Base-by-base conservation (phyloP, 169 alveolate species). In the Cryptosporidium xiaoi region DNA sequence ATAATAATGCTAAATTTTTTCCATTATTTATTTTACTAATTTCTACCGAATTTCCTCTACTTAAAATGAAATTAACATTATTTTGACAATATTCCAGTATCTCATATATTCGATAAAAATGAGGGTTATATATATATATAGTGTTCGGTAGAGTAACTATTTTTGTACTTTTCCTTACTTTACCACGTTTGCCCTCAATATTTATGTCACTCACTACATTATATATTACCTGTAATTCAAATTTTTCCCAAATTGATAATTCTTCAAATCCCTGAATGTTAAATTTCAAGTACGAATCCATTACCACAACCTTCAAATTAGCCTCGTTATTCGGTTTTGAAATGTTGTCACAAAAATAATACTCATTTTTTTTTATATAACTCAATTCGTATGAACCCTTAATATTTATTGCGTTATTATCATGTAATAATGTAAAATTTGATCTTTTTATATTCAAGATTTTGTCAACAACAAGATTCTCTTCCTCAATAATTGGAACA, bases 161-260 rank as follows among this genome's bases (percentile, higher is more conserved):
- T 31, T 60, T 77, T 12, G 46, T 8, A 56, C 71, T 77, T 40
- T 50, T 60, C 12, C 56, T 69, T 8, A n/a, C 12, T 55, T 31
- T 27, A 15, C 20, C 13, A 56, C 3, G 10, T 1, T 1, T 15
- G 20, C 44, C 51, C 15, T 24, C 68, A 34, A 29, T 40, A 18
- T 34, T 60, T 2, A 33, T 6, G 36, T 20, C 68, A 56, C 13
- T 16, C 8, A 34, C 18, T 15, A 10, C 33, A 46, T 62, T 77
- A 34, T 62, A 44, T 20, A 77, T 34, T 24, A 62, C 16, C 60
- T 77, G 77, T n/a, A 40, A 13, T 31, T 77, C 87, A 36, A 77
- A 8, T 10, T 20, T 27, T 40, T 77, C 71, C 77, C 71, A 77
- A 16, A 77, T 48, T 51, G 44, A 36, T 1, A 77, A 48, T n/a